A percentile compares a stretch with the other conserved stretches of the same genome.
These are phyloP conservation scores for Ceratocystis lukuohia DNA, from an alignment of 2,329 filamentous ascomycete genomes.

Conservation along the genomic window DNA sequence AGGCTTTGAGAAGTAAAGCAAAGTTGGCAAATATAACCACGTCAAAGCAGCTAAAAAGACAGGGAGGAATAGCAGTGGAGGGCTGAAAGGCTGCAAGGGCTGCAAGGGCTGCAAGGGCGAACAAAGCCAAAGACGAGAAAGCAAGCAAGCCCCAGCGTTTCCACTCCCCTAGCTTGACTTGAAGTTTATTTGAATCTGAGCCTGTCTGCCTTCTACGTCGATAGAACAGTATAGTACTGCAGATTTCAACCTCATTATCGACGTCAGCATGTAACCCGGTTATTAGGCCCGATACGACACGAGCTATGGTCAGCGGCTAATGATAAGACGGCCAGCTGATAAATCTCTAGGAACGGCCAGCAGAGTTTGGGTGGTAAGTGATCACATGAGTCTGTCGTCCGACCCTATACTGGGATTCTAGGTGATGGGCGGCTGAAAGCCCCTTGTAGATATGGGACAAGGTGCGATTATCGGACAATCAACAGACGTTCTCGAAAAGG, in stretches of 20 bases:
- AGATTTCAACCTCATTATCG: neutral
- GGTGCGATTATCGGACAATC: too few species aligned
- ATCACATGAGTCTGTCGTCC: neutral
- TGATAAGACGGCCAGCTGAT: neutral
- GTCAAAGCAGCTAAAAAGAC: slow-evolving; percentile 1
- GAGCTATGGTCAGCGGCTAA: neutral
- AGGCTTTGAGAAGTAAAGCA: neutral
- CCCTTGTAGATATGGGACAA: neutral
- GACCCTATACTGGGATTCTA: too few species aligned
- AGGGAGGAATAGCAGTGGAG: neutral
- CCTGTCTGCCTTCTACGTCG: neutral
- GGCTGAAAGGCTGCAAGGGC: neutral
- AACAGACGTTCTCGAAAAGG: too few species aligned
- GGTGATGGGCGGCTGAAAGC: neutral
- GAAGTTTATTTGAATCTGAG: neutral
- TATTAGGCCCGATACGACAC: neutral
- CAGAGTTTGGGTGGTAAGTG: neutral
- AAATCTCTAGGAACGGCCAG: neutral
- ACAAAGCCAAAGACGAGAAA: too few species aligned
- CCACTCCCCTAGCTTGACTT: neutral
- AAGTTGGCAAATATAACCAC: neutral
- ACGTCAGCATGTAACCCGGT: neutral
- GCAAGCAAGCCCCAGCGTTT: too few species aligned
- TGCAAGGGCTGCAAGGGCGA: neutral
- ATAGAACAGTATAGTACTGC: neutral